Base-by-base conservation (phyloP, 2,329 filamentous ascomycete species). In the Ophiosphaerella herpotricha region DNA sequence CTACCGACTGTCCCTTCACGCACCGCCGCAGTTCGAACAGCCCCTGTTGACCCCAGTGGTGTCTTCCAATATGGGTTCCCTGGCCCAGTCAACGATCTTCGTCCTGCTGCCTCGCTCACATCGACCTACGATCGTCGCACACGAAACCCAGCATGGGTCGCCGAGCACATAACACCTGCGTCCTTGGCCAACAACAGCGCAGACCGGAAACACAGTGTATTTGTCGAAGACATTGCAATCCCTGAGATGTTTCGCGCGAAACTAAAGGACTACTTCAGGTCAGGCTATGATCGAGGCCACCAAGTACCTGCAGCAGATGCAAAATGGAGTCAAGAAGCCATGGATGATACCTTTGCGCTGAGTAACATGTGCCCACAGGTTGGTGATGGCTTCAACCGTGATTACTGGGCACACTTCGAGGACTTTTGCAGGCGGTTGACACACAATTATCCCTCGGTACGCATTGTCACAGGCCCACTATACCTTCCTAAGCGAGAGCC, bases 371-470 rank as follows among this genome's bases (percentile, higher is more conserved):
- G 92, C 70, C 94, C 94, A 29, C 94, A 99, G 77, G 94, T 99
- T 26, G 94, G 94, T 60, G 91, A 97, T 71, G 94, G 94, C 51
- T 99, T 99, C 82, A 99, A 99, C 78, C 84, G 94, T 43, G 94
- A 99, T 78, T 99, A 99, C 83, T 99, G 94, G 94, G 89, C 94
- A 33, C 94, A 99, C 74, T 92, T 99, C 61, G 94, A 99, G 77
- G 93, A 97, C 70, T 99, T 97, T 70, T 97, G 93, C 77, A 85
- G 94, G 8, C 81, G 91, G 14, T 80, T 99, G 58, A 93, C 92
- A 1, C 77, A 80, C 39, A 82, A 79, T 46, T 99, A 97, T 70
- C 92, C 93, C 1, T 89, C 84, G 36, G 93, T 99, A 23, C 83
- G 94, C 55, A 87, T 97, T 61, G 90, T 97, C 48, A 99, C 94